Base-by-base conservation (phyloP, 371 early-diverging fungal species). In the Mucor lusitanicus region DNA sequence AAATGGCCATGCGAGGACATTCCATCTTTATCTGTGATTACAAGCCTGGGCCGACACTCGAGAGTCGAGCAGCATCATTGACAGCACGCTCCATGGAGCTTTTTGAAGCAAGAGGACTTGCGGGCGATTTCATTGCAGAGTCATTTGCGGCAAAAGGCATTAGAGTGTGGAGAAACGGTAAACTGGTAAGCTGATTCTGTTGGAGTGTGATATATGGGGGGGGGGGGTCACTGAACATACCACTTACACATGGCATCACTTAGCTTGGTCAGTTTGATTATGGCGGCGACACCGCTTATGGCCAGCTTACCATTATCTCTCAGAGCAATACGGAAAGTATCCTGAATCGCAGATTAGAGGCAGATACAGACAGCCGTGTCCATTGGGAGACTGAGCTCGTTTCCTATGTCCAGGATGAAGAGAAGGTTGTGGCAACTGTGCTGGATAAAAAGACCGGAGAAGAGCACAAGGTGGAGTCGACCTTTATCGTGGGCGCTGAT, bases 31-130 rank as follows among this genome's bases (percentile, higher is more conserved):
- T 77, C 25, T 58, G 76, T 19, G 83, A 83, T 58, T 64, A 63
- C 15, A 80, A 77, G 23, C 27, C 61, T 3, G 76, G 80, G 4
- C 79, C 79, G 1, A 77, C 77, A 12, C 62, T 60, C 28, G 74
- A 83, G 70, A 83, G 83, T 32, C 69, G 83, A 21, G 83, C 83
- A n/a, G 32, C 80, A 25, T 35, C 74, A 1, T 32, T 80, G 12
- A 77, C 83, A 12, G 57, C 81, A 9, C 74, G 83, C 33, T 74
- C 76, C 3, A 62, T 83, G 57, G 83, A 83, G 42, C 63, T 80
- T 1, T 59, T 82, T 3, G 77, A 75, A 30, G 55, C 64, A n/a
- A 63, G 70, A 33, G 73, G 73, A 8, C 28, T 82, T 4, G 73
- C 68, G 15, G 64, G 58, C 19, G 77, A 70, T 55, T 48, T 78